phyloP scores from a whole-genome alignment of 164 flowering plant species.

The Magnolia kwangsiensis region DNA sequence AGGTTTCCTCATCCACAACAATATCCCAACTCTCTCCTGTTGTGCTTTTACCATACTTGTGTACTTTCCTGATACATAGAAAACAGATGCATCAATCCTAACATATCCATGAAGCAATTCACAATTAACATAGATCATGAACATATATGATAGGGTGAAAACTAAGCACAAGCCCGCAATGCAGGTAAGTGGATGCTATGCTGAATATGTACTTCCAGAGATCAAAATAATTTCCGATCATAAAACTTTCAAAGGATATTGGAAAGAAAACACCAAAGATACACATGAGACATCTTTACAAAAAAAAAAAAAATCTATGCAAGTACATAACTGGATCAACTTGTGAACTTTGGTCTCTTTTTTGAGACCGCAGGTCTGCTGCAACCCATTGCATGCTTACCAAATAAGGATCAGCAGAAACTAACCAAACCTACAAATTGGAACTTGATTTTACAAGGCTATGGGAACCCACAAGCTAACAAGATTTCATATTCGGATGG shows the following conservation, averaged over 20 bases:
- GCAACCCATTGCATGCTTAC: background rate
- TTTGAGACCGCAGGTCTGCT: too few relatives aligned
- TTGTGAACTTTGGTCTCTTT: too few relatives aligned
- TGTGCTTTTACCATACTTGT: constrained; percentile 97
- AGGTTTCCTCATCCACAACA: constrained; percentile 86
- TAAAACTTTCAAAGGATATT: too few relatives aligned
- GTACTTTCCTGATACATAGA: constrained; percentile 68
- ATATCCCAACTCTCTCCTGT: constrained; percentile 98
- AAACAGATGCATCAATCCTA: background rate
- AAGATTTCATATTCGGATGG: background rate
- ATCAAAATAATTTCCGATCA: too few relatives aligned
- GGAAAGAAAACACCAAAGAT: too few relatives aligned
- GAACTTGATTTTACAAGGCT: background rate
- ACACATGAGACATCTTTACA: too few relatives aligned
- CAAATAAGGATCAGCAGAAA: background rate
- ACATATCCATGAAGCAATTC: background rate
- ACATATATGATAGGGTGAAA: background rate
- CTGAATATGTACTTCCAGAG: too few relatives aligned
- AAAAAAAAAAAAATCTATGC: too few relatives aligned
- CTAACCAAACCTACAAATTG: background rate
- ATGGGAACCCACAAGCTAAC: background rate
- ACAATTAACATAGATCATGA: background rate
- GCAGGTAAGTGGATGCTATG: too few relatives aligned
- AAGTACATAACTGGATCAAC: too few relatives aligned
- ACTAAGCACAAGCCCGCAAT: too few relatives aligned